These are phyloP conservation scores for Bertia moriformis DNA, from an alignment of 2,329 filamentous ascomycete species.

Conservation along the genomic window DNA sequence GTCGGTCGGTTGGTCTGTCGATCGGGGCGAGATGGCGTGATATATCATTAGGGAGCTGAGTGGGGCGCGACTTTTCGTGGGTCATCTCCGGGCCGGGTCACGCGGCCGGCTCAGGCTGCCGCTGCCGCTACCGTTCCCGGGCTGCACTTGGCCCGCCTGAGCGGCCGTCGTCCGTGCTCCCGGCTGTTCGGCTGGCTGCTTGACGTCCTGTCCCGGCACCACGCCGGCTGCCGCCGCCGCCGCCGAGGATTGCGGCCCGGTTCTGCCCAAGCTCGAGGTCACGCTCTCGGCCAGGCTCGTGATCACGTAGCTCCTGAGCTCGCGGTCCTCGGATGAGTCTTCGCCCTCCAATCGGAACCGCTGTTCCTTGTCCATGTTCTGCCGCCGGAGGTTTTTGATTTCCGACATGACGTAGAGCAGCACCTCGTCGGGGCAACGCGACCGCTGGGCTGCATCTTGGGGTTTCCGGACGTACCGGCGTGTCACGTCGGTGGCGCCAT, in stretches of 20 bases:
- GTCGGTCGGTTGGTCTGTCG: too few relatives aligned
- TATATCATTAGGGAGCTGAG: too few relatives aligned
- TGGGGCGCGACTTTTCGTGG: too few relatives aligned
- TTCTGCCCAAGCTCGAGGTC: slow-evolving; percentile 19
- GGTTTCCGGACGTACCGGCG: slow-evolving; percentile 57
- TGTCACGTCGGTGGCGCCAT: slow-evolving; percentile 58
- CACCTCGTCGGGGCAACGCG: slow-evolving; percentile 73
- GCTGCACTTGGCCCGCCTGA: not conserved
- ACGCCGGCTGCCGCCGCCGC: not conserved
- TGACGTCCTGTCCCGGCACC: not conserved
- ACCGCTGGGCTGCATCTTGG: slow-evolving; percentile 61
- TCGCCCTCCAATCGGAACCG: slow-evolving; percentile 70
- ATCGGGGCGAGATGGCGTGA: too few relatives aligned
- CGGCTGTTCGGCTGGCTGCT: not conserved
- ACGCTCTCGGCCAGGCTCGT: slow-evolving; percentile 61
- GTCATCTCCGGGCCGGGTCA: too few relatives aligned
- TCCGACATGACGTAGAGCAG: slow-evolving; percentile 84
- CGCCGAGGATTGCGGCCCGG: not conserved
- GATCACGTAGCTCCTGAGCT: slow-evolving; percentile 62
- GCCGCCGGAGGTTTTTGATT: slow-evolving; percentile 70
- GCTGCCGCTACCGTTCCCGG: too few relatives aligned
- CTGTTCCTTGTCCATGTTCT: slow-evolving; percentile 74
- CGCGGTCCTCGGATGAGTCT: slow-evolving; percentile 60
- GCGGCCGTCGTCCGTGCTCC: not conserved
- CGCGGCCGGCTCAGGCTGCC: too few relatives aligned